Conservation (phyloP, 495 filamentous ascomycete genomes). For the Penicillium crystallinum region DNA sequence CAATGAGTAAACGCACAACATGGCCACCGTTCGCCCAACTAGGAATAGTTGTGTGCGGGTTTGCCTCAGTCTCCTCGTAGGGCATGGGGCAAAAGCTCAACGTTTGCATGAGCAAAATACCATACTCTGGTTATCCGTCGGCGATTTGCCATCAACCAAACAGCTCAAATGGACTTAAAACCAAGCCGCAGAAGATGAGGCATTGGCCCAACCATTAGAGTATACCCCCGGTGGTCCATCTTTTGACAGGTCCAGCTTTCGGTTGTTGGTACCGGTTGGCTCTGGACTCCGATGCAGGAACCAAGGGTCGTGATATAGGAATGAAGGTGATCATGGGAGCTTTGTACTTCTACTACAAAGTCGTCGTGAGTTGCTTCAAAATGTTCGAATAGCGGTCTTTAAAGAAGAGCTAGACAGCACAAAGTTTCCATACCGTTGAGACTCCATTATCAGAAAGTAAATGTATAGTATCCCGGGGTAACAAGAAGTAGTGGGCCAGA, state of each 20-base stretch:
- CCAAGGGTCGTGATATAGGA: conserved; percentile 4
- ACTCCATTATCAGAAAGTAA: background rate
- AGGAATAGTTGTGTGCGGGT: background rate
- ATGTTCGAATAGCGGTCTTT: background rate
- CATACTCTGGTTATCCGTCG: conserved; percentile 8
- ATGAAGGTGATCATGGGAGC: background rate
- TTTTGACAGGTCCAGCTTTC: conserved; percentile 5
- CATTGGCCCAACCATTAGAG: conserved; percentile 16
- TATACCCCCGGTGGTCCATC: conserved; percentile 6
- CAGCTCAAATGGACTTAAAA: conserved; percentile 9
- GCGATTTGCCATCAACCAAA: conserved; percentile 19
- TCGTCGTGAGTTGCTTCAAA: background rate
- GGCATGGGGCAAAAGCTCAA: conserved; percentile 13
- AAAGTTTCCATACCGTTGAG: background rate
- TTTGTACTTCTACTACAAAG: background rate
- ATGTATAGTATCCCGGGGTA: background rate
- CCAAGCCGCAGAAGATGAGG: background rate
- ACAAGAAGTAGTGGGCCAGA: conserved; percentile 13
- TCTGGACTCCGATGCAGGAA: conserved; percentile 8
- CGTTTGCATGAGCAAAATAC: conserved; percentile 8
- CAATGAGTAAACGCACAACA: background rate
- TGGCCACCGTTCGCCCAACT: conserved; percentile 12
- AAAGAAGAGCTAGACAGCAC: background rate
- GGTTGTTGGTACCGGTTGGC: conserved; percentile 19
- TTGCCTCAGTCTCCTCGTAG: conserved; percentile 11